A percentile compares a stretch with the other conserved stretches of the same genome.
These are phyloP conservation scores for Lojkania enalia DNA, from an alignment of 2,329 filamentous ascomycete species.

Conservation along the genomic window DNA sequence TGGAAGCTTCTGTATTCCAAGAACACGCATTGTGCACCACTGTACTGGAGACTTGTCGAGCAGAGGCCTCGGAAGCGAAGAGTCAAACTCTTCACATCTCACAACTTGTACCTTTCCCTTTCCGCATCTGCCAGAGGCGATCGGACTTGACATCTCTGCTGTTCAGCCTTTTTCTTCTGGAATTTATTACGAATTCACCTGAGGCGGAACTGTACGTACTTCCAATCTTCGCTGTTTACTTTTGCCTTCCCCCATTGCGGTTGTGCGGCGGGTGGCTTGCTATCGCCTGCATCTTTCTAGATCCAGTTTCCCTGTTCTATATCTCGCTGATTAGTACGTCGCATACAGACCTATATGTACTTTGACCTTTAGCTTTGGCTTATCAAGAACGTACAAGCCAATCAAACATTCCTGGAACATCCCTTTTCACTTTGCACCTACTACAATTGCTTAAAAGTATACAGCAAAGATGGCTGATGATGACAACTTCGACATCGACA, in stretches of 20 bases:
- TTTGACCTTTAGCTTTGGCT: constrained; percentile 39
- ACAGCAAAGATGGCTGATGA: constrained; percentile 57
- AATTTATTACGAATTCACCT: constrained; percentile 23
- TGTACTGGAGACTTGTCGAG: constrained; percentile 29
- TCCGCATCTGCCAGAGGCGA: constrained; percentile 48
- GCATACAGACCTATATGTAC: constrained; percentile 44
- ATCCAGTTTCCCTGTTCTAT: constrained; percentile 23
- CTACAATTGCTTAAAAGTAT: constrained; percentile 14
- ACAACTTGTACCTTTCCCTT: constrained; percentile 41
- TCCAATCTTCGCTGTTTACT: constrained; percentile 33
- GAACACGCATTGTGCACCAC: constrained; percentile 20
- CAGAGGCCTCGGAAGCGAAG: constrained; percentile 27
- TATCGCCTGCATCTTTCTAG: constrained; percentile 15
- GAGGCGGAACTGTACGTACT: constrained; percentile 46
- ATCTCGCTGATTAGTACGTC: constrained; percentile 41
- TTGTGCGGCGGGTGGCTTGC: constrained; percentile 18
- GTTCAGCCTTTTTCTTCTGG: constrained; percentile 39
- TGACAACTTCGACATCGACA: constrained; percentile 72
- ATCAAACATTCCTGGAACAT: constrained; percentile 38
- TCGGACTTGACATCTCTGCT: constrained; percentile 35
- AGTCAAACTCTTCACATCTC: constrained; percentile 31
- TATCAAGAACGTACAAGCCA: constrained; percentile 45
- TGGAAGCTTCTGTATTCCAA: constrained; percentile 25
- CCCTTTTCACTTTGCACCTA: constrained; percentile 17
- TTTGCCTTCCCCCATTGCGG: constrained; percentile 11